phyloP scores from a whole-genome alignment of 2,329 filamentous ascomycete genomes.

The Beauveria scarabaeidicola region DNA sequence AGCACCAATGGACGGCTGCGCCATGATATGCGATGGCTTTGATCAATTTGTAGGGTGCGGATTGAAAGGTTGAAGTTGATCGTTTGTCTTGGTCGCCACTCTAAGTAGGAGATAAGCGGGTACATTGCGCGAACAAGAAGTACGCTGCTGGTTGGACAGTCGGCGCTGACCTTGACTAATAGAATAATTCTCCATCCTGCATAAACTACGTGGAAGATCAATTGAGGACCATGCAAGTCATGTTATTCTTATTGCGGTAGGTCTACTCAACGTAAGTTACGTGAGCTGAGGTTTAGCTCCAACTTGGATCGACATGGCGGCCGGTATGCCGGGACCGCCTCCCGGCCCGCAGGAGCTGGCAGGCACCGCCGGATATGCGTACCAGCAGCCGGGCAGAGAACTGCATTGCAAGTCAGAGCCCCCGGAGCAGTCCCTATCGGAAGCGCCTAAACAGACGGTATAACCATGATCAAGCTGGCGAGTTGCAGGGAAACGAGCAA shows the following conservation, averaged over 20 bases:
- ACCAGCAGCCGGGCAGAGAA: neutral
- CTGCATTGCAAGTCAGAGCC: neutral
- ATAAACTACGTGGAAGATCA: no score
- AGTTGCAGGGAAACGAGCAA: neutral
- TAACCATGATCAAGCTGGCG: neutral
- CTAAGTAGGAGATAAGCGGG: neutral
- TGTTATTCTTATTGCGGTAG: no score
- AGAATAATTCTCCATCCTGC: neutral
- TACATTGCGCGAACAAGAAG: neutral
- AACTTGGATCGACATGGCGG: neutral
- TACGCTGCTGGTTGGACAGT: neutral
- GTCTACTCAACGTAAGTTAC: no score
- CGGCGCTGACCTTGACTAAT: neutral
- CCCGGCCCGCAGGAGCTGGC: neutral
- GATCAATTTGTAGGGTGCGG: neutral
- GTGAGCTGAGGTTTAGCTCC: neutral
- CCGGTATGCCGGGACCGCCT: neutral
- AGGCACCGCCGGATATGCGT: neutral
- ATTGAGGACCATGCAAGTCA: no score
- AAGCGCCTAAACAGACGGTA: neutral
- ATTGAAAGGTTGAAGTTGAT: neutral
- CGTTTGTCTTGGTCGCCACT: neutral
- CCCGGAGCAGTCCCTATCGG: neutral
- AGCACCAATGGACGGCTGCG: conserved; percentile 16
- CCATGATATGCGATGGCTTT: conserved; percentile 11